phyloP scores from a whole-genome alignment of 2,329 filamentous ascomycete genomes.

The Aspergillus clavatus region DNA sequence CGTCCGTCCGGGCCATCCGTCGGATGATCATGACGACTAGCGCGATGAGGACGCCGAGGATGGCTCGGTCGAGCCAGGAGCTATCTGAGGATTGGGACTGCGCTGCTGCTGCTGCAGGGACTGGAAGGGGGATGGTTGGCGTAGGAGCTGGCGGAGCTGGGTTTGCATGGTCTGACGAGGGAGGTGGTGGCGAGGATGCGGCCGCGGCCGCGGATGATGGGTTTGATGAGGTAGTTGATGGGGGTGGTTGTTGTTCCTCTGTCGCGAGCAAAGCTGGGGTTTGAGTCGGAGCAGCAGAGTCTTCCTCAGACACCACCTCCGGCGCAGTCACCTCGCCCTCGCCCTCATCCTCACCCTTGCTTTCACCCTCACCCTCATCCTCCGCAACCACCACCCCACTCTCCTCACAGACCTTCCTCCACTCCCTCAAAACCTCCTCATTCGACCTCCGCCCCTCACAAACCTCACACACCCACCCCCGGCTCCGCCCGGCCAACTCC shows the following conservation, averaged over 20 bases:
- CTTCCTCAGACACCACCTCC: no score
- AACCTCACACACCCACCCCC: constrained; percentile 60
- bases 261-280: no score
- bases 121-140: constrained; percentile 8
- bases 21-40: constrained; percentile 64
- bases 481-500: constrained; percentile 64
- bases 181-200: not conserved
- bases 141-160: not conserved
- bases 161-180: not conserved
- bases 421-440: constrained; percentile 66
- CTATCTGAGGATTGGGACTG: constrained; percentile 44
- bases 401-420: constrained; percentile 53
- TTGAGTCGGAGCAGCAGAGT: no score
- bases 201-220: not conserved
- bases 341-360: constrained; percentile 19
- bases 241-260: no score
- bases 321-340: no score
- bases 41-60: constrained; percentile 65
- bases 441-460: constrained; percentile 64
- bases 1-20: constrained; percentile 35
- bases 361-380: constrained; percentile 44
- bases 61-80: constrained; percentile 75
- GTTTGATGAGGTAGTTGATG: no score
- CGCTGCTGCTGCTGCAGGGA: constrained; percentile 47
- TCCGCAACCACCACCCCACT: constrained; percentile 29